Base-by-base conservation (phyloP, 257 asterid species). In the Solanum chilense region DNA sequence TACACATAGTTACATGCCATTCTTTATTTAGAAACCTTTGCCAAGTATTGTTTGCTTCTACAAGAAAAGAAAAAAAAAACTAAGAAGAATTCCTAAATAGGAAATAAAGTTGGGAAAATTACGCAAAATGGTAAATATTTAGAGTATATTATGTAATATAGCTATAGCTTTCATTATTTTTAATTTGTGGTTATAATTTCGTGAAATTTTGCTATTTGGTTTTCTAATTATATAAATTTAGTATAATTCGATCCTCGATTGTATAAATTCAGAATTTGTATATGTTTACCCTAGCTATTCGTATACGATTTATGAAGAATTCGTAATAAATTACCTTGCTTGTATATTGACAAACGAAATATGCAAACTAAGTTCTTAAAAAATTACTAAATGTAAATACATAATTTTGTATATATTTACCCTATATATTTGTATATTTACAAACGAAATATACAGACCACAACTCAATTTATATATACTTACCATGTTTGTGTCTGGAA, bases 121-220 rank as follows among this genome's bases (percentile, higher is more conserved):
- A 52, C 3, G 5, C 2, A 9, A 3, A 52, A 52, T 52, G 62
- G 0, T 1, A 52, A 18, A 18, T 3, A 52, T 52, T 52, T 52
- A 52, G n/a, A 18, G n/a, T 52, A 52, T 52, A 52, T 52, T 18
- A 18, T 0, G 4, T 52, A 7, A 52, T 52, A 52, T 52, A 52
- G 2, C 62, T 52, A 52, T 52, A 52, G 4, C 18, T 52, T 52
- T 52, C 1, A 18, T 52, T 18, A 52, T 52, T 52, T 52, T 52
- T 16, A 52, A 52, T 52, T 0, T 52, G 23, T 52, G 0, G n/a
- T 9, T 52, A 18, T 0, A 18, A 1, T 52, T 52, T 52, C 0
- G 5, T 52, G 10, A 52, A 52, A 52, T 52, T 18, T 52, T 52
- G n/a, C n/a, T 52, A 52, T 18, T 16, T 18, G 62, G 11, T 52